Evolutionary conservation across 306 rosid genomes (phyloP).

Genomic region (Vicia faba): DNA sequence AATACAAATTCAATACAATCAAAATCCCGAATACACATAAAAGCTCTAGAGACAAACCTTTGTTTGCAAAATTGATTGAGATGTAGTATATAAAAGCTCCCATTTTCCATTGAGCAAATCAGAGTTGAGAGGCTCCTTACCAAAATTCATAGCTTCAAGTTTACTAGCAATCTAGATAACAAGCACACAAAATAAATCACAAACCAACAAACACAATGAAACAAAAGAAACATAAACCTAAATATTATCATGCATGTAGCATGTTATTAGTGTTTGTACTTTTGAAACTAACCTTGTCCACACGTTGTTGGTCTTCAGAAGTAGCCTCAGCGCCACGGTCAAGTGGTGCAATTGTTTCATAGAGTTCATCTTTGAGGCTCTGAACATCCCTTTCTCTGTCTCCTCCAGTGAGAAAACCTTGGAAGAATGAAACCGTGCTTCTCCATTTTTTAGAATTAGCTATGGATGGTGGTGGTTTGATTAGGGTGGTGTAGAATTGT

Average conservation of each 20-base stretch:
- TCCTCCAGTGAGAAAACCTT: slow-evolving; percentile 33
- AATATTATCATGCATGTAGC: neutral
- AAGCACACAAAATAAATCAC: slow-evolving; percentile 3
- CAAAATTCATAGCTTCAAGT: slow-evolving; percentile 65
- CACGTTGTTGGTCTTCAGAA: slow-evolving; percentile 45
- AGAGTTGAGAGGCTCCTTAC: slow-evolving; percentile 78
- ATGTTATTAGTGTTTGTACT: neutral
- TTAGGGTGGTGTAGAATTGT: slow-evolving; percentile 30
- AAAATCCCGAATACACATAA: neutral
- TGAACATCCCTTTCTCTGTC: slow-evolving; percentile 36
- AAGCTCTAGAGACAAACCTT: slow-evolving; percentile 43
- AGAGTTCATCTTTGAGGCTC: slow-evolving; percentile 48
- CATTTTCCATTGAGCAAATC: slow-evolving; percentile 84
- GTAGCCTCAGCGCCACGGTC: slow-evolving; percentile 47
- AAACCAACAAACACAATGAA: neutral
- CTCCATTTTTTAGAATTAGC: slow-evolving; percentile 43
- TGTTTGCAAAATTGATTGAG: slow-evolving; percentile 70
- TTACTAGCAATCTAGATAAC: slow-evolving; percentile 64
- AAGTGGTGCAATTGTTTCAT: slow-evolving; percentile 39
- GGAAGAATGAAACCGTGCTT: slow-evolving; percentile 44
- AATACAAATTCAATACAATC: no score
- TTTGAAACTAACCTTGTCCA: slow-evolving; percentile 44
- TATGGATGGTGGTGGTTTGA: slow-evolving; percentile 6
- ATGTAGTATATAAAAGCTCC: slow-evolving; percentile 93
- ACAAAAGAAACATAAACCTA: slow-evolving; percentile 2